These are phyloP conservation scores for Fusarium sp. DNA, from an alignment of 2,329 filamentous ascomycete genomes.

Conservation along the genomic window DNA sequence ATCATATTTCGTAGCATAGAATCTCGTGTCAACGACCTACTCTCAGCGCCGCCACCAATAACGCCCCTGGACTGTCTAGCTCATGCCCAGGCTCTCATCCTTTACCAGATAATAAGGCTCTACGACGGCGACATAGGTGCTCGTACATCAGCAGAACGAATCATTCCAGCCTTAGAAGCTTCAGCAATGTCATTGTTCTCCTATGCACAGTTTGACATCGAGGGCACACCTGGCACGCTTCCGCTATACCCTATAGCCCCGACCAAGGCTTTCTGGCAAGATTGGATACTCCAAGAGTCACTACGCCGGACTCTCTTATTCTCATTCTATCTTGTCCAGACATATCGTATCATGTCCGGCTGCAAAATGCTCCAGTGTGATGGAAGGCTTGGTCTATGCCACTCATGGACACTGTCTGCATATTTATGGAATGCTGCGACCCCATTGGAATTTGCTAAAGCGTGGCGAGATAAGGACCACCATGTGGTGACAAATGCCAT, in stretches of 20 bases:
- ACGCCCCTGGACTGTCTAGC: constrained; percentile 48
- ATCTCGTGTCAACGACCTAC: constrained; percentile 54
- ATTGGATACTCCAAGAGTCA: constrained; percentile 64
- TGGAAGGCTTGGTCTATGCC: constrained; percentile 43
- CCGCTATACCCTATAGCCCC: constrained; percentile 50
- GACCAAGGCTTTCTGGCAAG: constrained; percentile 57
- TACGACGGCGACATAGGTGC: constrained; percentile 60
- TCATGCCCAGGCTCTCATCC: constrained; percentile 57
- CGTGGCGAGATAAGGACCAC: constrained; percentile 50
- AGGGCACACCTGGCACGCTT: constrained; percentile 29
- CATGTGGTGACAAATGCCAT: constrained; percentile 46
- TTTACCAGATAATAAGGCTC: constrained; percentile 60
- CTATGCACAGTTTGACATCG: constrained; percentile 46
- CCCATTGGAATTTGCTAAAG: constrained; percentile 49
- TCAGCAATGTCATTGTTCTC: constrained; percentile 46
- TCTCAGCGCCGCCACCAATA: constrained; percentile 47
- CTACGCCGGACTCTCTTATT: constrained; percentile 61
- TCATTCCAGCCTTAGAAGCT: constrained; percentile 46
- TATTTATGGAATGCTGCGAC: constrained; percentile 51
- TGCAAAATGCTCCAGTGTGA: constrained; percentile 40
- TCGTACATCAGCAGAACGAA: constrained; percentile 50
- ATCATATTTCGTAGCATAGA: constrained; percentile 61
- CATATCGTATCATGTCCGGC: constrained; percentile 49
- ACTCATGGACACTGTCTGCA: constrained; percentile 52
- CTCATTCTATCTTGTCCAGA: constrained; percentile 56